Base-by-base conservation (phyloP, 805 yeast species). In the Starmerella tilneyi region DNA sequence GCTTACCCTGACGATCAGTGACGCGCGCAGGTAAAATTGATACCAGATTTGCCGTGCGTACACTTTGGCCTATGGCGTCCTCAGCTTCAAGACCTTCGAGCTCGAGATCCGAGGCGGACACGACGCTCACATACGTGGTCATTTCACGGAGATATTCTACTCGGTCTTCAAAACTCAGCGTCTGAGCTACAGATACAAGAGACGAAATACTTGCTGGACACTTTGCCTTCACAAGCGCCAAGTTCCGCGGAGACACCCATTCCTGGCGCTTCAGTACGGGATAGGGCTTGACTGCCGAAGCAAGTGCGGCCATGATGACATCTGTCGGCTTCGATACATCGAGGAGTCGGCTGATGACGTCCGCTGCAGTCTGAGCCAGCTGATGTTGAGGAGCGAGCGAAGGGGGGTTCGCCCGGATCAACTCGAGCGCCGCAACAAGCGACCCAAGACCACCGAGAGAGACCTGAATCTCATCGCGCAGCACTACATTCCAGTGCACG, bases 151-250 rank as follows among this genome's bases (percentile, higher is more conserved):
- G 66, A 50, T 81, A 83, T 44, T 72, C 74, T 47, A 73, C 24
- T 16, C 54, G 41, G 19, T 26, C 23, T 12, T 22, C 37, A 6
- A 35, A 21, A 24, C 45, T 38, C 36, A 51, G 34, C 3, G 46
- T 33, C 19, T 51, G 47, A 8, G 51, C 50, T 2, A 49, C 15
- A 8, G 41, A 45, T 3, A 85, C 61, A 47, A 79, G 77, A 1
- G 89, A 79, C 2, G 71, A 60, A 15, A 84, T 60, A 2, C 76
- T 56, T 2, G 71, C 58, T 0, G 97, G 97, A 49, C 84, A 73
- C 56, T 88, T 85, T 0, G 92, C 80, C 49, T 79, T 70, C 1
- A 84, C 64, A 22, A 84, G 58, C 13, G 74, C 65, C 24, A 79
- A 56, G 4, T 71, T 58, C 41, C 69, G 68, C n/a, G 68, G 67